Base-by-base conservation (phyloP, 306 rosid genomes). In the Fragaria ananassa region DNA sequence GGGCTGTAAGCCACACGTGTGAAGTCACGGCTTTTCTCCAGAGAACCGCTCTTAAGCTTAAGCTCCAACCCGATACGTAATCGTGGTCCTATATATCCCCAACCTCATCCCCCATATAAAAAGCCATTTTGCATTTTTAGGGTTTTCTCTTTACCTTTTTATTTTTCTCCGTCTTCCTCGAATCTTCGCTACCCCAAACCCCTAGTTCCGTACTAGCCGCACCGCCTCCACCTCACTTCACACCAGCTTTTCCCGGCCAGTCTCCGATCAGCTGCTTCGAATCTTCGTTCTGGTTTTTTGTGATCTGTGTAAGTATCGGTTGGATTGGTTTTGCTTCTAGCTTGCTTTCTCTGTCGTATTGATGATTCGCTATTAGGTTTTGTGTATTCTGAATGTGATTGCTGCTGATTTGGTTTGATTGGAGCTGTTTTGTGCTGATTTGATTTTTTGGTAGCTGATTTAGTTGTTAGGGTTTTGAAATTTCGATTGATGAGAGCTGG, bases 401-500 rank as follows among this genome's bases (percentile, higher is more conserved):
- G 44, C 19, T 35, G 31, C 41, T 5, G 18, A 27, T 29, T 56
- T 27, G 19, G 19, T 78, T 45, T 37, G 77, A 1, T 60, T 14
- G 5, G 25, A 6, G 31, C 65, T 53, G 31, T 50, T 73, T 19
- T 41, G 62, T 8, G 63, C 69, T 60, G 68, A 25, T 74, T 60
- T 42, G 57, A 18, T 74, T 9, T 27, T 68, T 37, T 0, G 14
- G 7, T 31, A 3, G 31, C 35, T 74, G 69, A 13, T 44, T 71
- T 71, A 10, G 68, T 70, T 51, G 63, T 15, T 51, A 54, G 77
- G 79, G 56, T n/a, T 82, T 78, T 61, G 39, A 42, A 72, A 39
- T 60, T 11, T 5, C 1, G 63, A 60, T 66, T 70, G 72, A 25
- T 70, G 58, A 21, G 37, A 37, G 41, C n/a, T 44, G 15, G 17